Conservation (phyloP, 2,329 filamentous ascomycete genomes). For the Metarhizium album region DNA sequence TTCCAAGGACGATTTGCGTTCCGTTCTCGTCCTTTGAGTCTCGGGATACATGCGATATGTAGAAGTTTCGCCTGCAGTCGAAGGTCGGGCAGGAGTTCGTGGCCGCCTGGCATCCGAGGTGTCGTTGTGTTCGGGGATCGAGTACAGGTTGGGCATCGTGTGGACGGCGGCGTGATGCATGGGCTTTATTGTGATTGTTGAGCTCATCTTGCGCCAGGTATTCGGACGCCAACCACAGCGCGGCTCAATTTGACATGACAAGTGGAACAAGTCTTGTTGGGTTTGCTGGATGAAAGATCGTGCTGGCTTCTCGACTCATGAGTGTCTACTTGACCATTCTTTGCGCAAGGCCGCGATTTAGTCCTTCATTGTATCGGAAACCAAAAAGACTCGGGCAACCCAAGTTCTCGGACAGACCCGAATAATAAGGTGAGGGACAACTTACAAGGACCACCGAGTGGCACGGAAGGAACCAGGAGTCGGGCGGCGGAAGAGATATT, state of each 20-base stretch:
- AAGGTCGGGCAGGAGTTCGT: slow-evolving; percentile 4
- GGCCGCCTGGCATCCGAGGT: slow-evolving; percentile 9
- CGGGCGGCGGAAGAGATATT: not conserved
- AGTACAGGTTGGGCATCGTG: slow-evolving; percentile 8
- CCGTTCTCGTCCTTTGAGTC: slow-evolving; percentile 17
- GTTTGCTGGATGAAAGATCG: not conserved
- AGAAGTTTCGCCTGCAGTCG: slow-evolving; percentile 11
- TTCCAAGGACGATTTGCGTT: slow-evolving; percentile 13
- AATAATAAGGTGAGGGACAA: not conserved
- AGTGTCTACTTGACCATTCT: not conserved
- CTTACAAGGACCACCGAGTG: not conserved
- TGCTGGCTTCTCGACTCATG: not conserved
- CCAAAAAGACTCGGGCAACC: not conserved
- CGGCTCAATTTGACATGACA: not conserved
- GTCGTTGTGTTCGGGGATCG: slow-evolving; percentile 4
- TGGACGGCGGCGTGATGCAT: slow-evolving; percentile 8
- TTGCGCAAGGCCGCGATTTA: too few species aligned
- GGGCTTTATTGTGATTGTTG: slow-evolving; percentile 8
- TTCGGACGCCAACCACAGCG: not conserved
- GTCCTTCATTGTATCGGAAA: not conserved
- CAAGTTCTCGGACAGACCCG: not conserved
- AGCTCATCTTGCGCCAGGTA: slow-evolving; percentile 7
- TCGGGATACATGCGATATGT: slow-evolving; percentile 21
- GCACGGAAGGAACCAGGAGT: not conserved
- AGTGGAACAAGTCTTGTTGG: not conserved